Evolutionary conservation across 345 rosid species (phyloP).

Genomic region (Kernera saxatilis): DNA sequence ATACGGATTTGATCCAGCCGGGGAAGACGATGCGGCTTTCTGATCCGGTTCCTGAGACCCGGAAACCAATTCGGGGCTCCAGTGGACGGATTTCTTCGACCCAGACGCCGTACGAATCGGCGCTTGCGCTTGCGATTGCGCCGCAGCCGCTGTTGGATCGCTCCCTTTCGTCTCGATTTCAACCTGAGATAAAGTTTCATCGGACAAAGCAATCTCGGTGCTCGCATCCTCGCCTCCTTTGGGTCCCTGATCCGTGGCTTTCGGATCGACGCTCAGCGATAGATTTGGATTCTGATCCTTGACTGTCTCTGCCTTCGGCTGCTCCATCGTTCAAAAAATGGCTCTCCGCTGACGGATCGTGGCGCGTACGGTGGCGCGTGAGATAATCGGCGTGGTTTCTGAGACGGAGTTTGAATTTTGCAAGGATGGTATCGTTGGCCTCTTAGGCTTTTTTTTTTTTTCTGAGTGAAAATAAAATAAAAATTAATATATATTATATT

Average conservation of each 20-base stretch:
- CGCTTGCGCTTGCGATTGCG: slow-evolving; percentile 2
- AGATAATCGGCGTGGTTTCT: background rate
- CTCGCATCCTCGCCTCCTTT: slow-evolving; percentile 31
- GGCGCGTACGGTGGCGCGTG: slow-evolving; percentile 21
- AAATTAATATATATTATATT: background rate
- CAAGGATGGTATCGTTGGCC: slow-evolving; percentile 21
- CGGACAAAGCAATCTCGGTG: slow-evolving; percentile 32
- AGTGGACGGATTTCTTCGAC: slow-evolving; percentile 58
- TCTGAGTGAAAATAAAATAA: background rate
- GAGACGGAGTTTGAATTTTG: slow-evolving; percentile 15
- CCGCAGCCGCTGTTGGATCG: background rate
- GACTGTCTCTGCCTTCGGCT: slow-evolving; percentile 42
- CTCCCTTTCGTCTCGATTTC: slow-evolving; percentile 23
- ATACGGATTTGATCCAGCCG: slow-evolving; percentile 50
- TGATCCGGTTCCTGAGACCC: slow-evolving; percentile 38
- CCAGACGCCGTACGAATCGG: slow-evolving; percentile 30
- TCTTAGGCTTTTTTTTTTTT: background rate
- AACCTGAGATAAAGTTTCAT: slow-evolving; percentile 5
- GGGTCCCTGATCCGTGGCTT: slow-evolving; percentile 17
- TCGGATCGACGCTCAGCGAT: slow-evolving; percentile 22
- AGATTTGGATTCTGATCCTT: slow-evolving; percentile 30
- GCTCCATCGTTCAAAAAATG: slow-evolving; percentile 33
- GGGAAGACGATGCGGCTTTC: background rate
- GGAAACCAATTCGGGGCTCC: slow-evolving; percentile 73
- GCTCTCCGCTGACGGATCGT: background rate